Evolutionary conservation across 345 rosid genomes (phyloP), one percentile per base, ranked within the genome.

Genomic region (Citrus australasica): DNA sequence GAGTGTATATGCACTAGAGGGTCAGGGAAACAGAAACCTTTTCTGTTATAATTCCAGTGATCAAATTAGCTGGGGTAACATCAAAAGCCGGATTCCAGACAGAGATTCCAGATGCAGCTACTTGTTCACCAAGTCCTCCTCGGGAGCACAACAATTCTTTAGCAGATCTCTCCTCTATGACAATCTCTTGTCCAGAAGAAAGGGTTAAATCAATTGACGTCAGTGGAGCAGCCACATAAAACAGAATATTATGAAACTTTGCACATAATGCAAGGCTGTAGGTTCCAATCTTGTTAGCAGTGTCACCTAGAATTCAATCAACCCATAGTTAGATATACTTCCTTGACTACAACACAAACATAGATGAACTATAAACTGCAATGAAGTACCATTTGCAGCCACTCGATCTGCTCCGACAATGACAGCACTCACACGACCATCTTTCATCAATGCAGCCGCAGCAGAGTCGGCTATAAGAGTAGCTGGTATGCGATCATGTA

Each of bases 1-100:
- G 62, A 13, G 30, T 21, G 37, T 7, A 48, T 24, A 35, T 27
- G 3, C 53, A 14, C 25, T 64, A 32, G 35, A 13, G 66, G 24
- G 53, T 30, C 24, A 51, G 42, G 73, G 72, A 59, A 61, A 14
- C 25, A 64, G 30, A 25, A 73, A 92, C 99, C 97, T 95, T 88
- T 77, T 95, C 97, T 22, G 98, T 93, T 80, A 95, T 84, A 86
- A 95, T 89, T 48, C 94, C 97, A 13, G 85, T 85, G 33, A 93
- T 91, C 67, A 95, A 80, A 72, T 83, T 86, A 37, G 98, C 98
- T 46, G 98, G 96, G 68, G 99, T 92, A 53, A 91, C 95, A 81
- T 95, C 98, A 59, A 95, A 92, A 84, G 99, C 99, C 7, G 97
- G 99, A 81, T 92, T 93, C 99, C 99, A 95, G 67, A 92, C 98